Percentiles rank a stretch among this genome's conserved stretches.
Evolutionary conservation across 768 basidiomycete genomes (phyloP).

Genomic region (Strobilomyces dryophilus): DNA sequence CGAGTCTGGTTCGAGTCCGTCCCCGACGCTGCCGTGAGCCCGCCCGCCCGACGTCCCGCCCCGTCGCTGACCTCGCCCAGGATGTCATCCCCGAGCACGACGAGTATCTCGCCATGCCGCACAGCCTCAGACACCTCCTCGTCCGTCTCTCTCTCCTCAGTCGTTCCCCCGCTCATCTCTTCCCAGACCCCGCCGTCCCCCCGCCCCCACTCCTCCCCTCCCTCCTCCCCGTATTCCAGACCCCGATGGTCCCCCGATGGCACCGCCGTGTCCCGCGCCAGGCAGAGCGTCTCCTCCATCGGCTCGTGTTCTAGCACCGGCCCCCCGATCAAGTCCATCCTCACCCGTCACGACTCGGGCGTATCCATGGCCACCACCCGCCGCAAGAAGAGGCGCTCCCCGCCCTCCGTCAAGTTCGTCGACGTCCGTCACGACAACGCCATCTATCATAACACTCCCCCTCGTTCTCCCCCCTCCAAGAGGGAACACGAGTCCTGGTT

Average conservation of each 20-base stretch:
- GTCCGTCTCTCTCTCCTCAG: conserved; percentile 15
- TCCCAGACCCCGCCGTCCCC: conserved; percentile 22
- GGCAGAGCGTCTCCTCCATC: conserved; percentile 39
- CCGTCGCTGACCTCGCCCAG: conserved; percentile 24
- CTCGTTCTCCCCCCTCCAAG: conserved; percentile 12
- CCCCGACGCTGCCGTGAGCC: conserved; percentile 28
- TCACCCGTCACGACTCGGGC: conserved; percentile 49
- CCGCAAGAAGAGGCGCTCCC: conserved; percentile 29
- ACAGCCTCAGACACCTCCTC: conserved; percentile 27
- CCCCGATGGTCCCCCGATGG: conserved; percentile 20
- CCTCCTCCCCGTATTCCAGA: conserved; percentile 18
- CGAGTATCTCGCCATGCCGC: conserved; percentile 27
- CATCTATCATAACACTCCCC: conserved; percentile 10
- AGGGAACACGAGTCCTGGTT: conserved; percentile 19
- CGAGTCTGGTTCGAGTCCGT: conserved; percentile 10
- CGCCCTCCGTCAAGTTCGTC: conserved; percentile 64
- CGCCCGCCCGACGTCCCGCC: conserved; percentile 14
- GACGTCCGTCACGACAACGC: conserved; percentile 49
- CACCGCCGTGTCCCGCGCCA: conserved; percentile 19
- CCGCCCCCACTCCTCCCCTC: conserved; percentile 1
- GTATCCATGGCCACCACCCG: conserved; percentile 37
- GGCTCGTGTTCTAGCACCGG: conserved; percentile 27
- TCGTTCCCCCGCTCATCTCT: background rate
- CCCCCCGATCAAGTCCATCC: conserved; percentile 49
- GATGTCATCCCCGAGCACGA: conserved; percentile 28